Evolutionary conservation across 2,329 filamentous ascomycete species (phyloP).

Genomic region (Biscogniauxia mediterranea): DNA sequence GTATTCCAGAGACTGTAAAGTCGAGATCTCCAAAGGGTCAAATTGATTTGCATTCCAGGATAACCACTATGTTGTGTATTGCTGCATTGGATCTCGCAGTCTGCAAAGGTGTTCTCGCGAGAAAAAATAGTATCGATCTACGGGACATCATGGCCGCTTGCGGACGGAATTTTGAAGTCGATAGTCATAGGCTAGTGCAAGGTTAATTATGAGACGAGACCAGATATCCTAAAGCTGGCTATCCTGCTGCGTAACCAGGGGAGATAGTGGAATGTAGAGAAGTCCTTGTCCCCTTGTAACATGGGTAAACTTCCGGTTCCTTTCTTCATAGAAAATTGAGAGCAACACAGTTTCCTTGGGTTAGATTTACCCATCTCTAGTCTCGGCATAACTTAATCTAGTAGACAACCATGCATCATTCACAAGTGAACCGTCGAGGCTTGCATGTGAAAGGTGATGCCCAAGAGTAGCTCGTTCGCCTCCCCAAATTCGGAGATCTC

Average conservation of each 20-base stretch:
- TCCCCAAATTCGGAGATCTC: not conserved
- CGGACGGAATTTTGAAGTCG: not conserved
- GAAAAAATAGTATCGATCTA: not conserved
- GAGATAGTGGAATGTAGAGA: not conserved
- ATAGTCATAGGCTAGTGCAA: not conserved
- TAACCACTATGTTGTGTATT: not conserved
- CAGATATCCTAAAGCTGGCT: not conserved
- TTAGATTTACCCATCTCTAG: not conserved
- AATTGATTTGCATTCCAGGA: not conserved
- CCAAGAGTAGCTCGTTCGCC: not conserved
- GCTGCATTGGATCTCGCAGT: not conserved
- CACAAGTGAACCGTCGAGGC: no score
- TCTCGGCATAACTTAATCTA: not conserved
- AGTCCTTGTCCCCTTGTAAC: not conserved
- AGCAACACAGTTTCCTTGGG: not conserved
- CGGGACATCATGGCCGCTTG: not conserved
- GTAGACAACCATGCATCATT: not conserved
- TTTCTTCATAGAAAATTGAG: not conserved
- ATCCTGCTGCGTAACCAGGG: slow-evolving; percentile 15
- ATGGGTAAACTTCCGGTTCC: not conserved
- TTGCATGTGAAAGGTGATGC: not conserved
- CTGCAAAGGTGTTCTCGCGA: not conserved
- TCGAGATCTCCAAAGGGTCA: not conserved
- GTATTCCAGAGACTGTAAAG: not conserved
- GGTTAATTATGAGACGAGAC: not conserved